These are phyloP conservation scores for Penicillium hordei DNA, from an alignment of 2,329 filamentous ascomycete species.

Conservation along the genomic window DNA sequence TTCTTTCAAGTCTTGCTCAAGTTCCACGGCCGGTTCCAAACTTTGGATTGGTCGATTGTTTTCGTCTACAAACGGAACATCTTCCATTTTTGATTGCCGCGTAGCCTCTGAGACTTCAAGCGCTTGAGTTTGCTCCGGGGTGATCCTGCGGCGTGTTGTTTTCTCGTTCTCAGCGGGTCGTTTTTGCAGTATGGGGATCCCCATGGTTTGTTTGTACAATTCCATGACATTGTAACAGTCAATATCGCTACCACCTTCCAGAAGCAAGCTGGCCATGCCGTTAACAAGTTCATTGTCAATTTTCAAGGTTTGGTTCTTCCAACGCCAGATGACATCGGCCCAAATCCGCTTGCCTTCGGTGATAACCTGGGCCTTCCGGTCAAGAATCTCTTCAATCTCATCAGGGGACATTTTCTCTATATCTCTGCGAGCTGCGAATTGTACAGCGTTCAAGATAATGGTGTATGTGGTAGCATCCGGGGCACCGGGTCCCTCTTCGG, in stretches of 20 bases:
- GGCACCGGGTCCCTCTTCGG: slow-evolving; percentile 60
- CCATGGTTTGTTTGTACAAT: slow-evolving; percentile 79
- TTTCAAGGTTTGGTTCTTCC: slow-evolving; percentile 67
- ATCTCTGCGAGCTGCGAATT: slow-evolving; percentile 44
- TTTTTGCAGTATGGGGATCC: slow-evolving; percentile 55
- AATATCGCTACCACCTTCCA: slow-evolving; percentile 58
- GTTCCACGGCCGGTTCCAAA: slow-evolving; percentile 22
- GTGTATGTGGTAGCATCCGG: slow-evolving; percentile 76
- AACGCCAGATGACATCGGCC: slow-evolving; percentile 74
- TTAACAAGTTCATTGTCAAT: slow-evolving; percentile 79
- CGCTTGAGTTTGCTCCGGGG: slow-evolving; percentile 3
- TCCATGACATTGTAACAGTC: slow-evolving; percentile 72
- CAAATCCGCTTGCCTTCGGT: slow-evolving; percentile 72
- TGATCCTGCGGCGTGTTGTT: slow-evolving; percentile 5
- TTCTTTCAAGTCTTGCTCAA: slow-evolving; percentile 7
- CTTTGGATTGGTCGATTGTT: slow-evolving; percentile 13
- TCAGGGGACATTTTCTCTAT: slow-evolving; percentile 33
- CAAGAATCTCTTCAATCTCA: slow-evolving; percentile 27
- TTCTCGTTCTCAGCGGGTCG: slow-evolving; percentile 23
- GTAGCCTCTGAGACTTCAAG: slow-evolving; percentile 3
- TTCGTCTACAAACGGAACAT: slow-evolving; percentile 36
- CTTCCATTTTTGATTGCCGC: slow-evolving; percentile 14
- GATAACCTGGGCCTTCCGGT: slow-evolving; percentile 47
- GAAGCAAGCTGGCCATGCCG: slow-evolving; percentile 76
- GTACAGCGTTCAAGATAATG: slow-evolving; percentile 76